phyloP scores from a whole-genome alignment of 495 filamentous ascomycete species.

The Physcia stellaris region DNA sequence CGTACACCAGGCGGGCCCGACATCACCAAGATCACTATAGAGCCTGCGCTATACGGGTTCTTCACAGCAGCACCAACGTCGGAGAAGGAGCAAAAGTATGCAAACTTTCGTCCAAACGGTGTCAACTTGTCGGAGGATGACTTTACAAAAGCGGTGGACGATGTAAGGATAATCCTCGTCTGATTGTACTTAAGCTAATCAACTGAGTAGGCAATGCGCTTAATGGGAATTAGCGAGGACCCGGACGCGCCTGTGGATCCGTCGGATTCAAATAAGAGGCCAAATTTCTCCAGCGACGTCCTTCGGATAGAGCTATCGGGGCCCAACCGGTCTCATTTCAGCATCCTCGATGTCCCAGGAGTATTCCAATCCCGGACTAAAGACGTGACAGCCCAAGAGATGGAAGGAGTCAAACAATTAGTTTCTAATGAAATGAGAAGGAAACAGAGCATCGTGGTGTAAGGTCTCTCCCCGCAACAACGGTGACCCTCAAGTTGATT shows the following conservation, averaged over 20 bases:
- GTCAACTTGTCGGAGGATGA: conserved; percentile 20
- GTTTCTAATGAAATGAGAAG: conserved; percentile 31
- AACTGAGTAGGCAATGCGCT: neutral
- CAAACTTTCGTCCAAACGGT: conserved; percentile 4
- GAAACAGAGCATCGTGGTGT: conserved; percentile 32
- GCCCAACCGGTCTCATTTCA: conserved; percentile 32
- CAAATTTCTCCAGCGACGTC: conserved; percentile 33
- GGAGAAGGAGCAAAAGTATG: conserved; percentile 12
- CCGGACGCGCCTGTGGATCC: too few relatives aligned
- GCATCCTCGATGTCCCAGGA: conserved; percentile 40
- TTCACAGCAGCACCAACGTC: conserved; percentile 2
- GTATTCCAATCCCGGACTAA: conserved; percentile 27
- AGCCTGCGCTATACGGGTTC: neutral
- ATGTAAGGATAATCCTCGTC: conserved; percentile 13
- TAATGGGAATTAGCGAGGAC: conserved; percentile 1
- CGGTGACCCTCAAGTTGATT: too few relatives aligned
- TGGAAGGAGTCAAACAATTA: conserved; percentile 24
- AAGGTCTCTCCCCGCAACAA: too few relatives aligned
- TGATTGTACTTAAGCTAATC: neutral
- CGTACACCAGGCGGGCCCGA: conserved; percentile 15
- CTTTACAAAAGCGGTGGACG: conserved; percentile 20
- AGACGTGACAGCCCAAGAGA: conserved; percentile 23
- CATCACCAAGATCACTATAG: conserved; percentile 26
- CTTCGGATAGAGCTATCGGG: conserved; percentile 37
- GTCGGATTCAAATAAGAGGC: too few relatives aligned